Percentiles rank a stretch among this genome's conserved stretches.
phyloP scores from a whole-genome alignment of 116 monocot species.

The Phalaenopsis hybrid region DNA sequence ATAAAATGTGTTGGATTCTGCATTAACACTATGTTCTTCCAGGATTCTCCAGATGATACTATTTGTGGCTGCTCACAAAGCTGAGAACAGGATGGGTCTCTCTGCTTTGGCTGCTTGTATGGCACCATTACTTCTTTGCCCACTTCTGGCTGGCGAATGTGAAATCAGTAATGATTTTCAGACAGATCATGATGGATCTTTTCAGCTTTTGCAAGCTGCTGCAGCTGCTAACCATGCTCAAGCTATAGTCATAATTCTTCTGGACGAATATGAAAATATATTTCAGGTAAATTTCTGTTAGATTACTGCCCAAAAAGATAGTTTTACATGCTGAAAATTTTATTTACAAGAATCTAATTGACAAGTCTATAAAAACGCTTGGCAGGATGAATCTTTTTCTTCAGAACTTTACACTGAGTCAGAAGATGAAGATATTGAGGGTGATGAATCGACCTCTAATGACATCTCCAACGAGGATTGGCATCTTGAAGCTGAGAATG shows the following conservation, averaged over 20 bases:
- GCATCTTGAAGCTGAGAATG: conserved; percentile 42
- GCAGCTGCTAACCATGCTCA: conserved; percentile 99
- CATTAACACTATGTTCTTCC: conserved; percentile 19
- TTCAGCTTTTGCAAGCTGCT: conserved; percentile 91
- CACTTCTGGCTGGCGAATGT: conserved; percentile 77
- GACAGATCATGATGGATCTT: conserved; percentile 75
- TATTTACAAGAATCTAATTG: background rate
- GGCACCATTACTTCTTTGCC: conserved; percentile 93
- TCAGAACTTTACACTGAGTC: conserved; percentile 80
- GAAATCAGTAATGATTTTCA: conserved; percentile 67
- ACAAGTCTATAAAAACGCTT: conserved; percentile 33
- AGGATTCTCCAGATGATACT: conserved; percentile 91
- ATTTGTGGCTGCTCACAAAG: conserved; percentile 60
- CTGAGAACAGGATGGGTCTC: conserved; percentile 69
- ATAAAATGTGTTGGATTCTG: background rate
- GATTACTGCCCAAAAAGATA: background rate
- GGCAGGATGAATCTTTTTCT: conserved; percentile 50
- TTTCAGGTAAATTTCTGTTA: conserved; percentile 60
- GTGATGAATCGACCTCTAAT: conserved; percentile 51
- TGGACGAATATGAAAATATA: conserved; percentile 77
- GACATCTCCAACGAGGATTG: conserved; percentile 47
- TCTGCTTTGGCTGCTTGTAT: conserved; percentile 94
- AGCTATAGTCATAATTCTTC: conserved; percentile 73
- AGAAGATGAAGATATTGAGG: conserved; percentile 62
- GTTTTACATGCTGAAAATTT: conserved; percentile 4